A percentile compares a stretch with the other conserved stretches of the same genome.
phyloP scores from a whole-genome alignment of 352 stramenopile species.

The Plasmopara muralis region DNA sequence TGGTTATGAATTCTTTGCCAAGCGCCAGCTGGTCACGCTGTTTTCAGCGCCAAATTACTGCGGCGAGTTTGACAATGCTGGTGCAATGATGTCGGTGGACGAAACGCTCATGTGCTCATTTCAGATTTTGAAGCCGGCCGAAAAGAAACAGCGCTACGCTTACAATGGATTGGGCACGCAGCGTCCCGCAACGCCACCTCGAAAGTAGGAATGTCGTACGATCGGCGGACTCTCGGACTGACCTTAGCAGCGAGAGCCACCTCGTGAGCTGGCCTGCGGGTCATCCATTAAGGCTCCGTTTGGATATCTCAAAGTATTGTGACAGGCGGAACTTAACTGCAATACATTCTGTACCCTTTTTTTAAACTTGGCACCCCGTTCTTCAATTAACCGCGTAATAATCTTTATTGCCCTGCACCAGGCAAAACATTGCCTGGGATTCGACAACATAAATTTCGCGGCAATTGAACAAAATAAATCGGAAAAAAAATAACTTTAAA shows the following conservation, averaged over 20 bases:
- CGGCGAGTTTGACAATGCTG: slow-evolving; percentile 99
- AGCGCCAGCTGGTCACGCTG: slow-evolving; percentile 97
- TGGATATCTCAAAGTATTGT: too few species aligned
- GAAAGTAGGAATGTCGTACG: slow-evolving; percentile 32
- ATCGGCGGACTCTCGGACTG: slow-evolving; percentile 10
- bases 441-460: too few species aligned
- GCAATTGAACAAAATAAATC: too few species aligned
- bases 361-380: too few species aligned
- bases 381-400: too few species aligned
- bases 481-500: too few species aligned
- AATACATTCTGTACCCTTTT: too few species aligned
- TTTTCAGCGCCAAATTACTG: slow-evolving; percentile 99
- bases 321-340: too few species aligned
- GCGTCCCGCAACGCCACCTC: slow-evolving; percentile 48
- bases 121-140: slow-evolving; percentile 77
- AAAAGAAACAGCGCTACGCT: slow-evolving; percentile 77
- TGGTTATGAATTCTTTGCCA: slow-evolving; percentile 99
- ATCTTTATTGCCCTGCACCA: too few species aligned
- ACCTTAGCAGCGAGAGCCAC: slow-evolving; percentile 8
- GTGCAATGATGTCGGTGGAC: slow-evolving; percentile 78
- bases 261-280: slow-evolving; percentile 16
- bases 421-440: too few species aligned
- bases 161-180: slow-evolving; percentile 60
- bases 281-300: slow-evolving; percentile 9
- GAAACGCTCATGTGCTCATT: slow-evolving; percentile 75